A percentile compares a stretch with the other conserved stretches of the same genome.
Evolutionary conservation across 2,329 filamentous ascomycete species (phyloP).

Genomic region (Exophiala sp.): DNA sequence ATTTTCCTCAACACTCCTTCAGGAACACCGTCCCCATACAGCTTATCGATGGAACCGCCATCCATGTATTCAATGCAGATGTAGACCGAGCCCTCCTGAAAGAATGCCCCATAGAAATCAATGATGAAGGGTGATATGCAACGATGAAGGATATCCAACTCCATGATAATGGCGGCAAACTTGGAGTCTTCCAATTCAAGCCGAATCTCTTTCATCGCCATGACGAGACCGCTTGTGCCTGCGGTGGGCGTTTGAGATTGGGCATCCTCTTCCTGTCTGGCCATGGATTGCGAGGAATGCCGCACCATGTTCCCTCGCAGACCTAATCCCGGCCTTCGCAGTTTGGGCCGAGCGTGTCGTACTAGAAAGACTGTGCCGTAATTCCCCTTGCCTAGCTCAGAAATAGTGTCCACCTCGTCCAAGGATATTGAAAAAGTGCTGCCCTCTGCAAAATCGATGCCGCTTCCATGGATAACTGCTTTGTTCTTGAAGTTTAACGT

Average conservation of each 20-base stretch:
- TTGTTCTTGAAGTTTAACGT: slow-evolving; percentile 90
- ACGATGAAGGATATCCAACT: slow-evolving; percentile 90
- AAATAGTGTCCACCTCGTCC: slow-evolving; percentile 87
- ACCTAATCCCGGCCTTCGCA: slow-evolving; percentile 56
- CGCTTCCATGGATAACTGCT: slow-evolving; percentile 78
- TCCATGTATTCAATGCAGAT: slow-evolving; percentile 99
- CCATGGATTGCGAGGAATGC: slow-evolving; percentile 28
- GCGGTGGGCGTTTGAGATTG: slow-evolving; percentile 34
- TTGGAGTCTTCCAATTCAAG: slow-evolving; percentile 94
- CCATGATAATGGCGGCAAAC: slow-evolving; percentile 95
- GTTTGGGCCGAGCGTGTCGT: slow-evolving; percentile 67
- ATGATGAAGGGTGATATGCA: slow-evolving; percentile 95
- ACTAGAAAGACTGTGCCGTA: slow-evolving; percentile 98
- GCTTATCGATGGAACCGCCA: slow-evolving; percentile 91
- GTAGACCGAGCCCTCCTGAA: slow-evolving; percentile 97
- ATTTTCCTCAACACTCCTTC: slow-evolving; percentile 86
- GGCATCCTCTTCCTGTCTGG: slow-evolving; percentile 27
- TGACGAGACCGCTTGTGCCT: slow-evolving; percentile 65
- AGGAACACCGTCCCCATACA: slow-evolving; percentile 85
- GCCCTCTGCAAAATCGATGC: slow-evolving; percentile 87
- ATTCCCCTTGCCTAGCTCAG: slow-evolving; percentile 94
- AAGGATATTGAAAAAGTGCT: slow-evolving; percentile 88
- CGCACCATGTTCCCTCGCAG: slow-evolving; percentile 54
- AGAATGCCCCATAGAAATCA: slow-evolving; percentile 98
- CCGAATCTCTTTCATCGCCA: slow-evolving; percentile 99